Evolutionary conservation across 352 stramenopile genomes (phyloP), one percentile per base, ranked within the genome.

Genomic region (Pythium phragmiticola): DNA sequence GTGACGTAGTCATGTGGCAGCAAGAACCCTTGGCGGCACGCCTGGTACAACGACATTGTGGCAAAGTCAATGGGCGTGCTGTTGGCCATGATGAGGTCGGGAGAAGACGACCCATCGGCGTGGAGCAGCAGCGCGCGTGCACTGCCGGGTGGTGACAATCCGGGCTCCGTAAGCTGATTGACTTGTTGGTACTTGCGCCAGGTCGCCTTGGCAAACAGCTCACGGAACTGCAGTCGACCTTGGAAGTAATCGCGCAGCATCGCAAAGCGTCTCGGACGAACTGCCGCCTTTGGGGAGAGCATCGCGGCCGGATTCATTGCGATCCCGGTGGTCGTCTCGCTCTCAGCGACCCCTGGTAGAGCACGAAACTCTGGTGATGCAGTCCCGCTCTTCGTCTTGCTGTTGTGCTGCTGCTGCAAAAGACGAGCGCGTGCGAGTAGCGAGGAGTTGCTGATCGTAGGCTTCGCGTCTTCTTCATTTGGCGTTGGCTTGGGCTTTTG

Each of bases 1-100:
- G 84, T 92, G 34, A 80, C 72, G 59, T 94, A 90, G 53, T 94
- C 85, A 28, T 92, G 75, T 0, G 83, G 81, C 6, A 94, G 49
- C 30, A 94, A 56, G 39, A 88, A 92, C 0, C 77, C 82, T 60
- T 90, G 75, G 26, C 72, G 74, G 47, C 80, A 92, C 0, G 85
- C 85, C 19, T 92, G 59, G 51, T 90, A 92, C 43, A 92, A 51
- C 21, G 78, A 85, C 82, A 94, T 90, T 17, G 71, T 82, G 6
- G 64, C 63, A 43, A 94, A 92, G 54, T 92, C 80, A 3, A 91
- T 61, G 2, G 75, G 66, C 2, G 58, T 52, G 47, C 49, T 69
- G 50, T 70, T 67, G 34, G 53, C 30, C 11, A 60, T 43, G 19
- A 43, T n/a, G 11, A 61, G 43, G 30, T 54, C 34, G 1, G 50